Percentiles rank a stretch among this genome's conserved stretches.
phyloP scores from a whole-genome alignment of 1,284 basidiomycete species.

The Rhodotorula sp. region DNA sequence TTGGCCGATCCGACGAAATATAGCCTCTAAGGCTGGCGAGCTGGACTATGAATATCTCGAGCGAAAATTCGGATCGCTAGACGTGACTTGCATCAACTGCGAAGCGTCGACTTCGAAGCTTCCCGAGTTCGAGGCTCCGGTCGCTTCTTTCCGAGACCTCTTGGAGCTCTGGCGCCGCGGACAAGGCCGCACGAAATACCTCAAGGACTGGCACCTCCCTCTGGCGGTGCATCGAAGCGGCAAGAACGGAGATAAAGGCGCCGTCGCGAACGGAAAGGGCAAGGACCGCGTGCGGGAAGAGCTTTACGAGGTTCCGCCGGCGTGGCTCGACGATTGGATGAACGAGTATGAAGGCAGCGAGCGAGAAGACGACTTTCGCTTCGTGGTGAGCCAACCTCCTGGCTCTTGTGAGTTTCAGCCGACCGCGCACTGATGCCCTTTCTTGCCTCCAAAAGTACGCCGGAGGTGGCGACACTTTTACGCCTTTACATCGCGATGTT shows the following conservation, averaged over 20 bases:
- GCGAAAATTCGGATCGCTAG: constrained; percentile 14
- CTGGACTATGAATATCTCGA: constrained; percentile 11
- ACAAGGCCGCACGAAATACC: constrained; percentile 50
- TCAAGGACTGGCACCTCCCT: constrained; percentile 61
- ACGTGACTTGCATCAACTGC: constrained; percentile 22
- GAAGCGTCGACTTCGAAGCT: neutral
- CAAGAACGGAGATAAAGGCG: neutral
- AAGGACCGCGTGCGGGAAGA: constrained; percentile 26
- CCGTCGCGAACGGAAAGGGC: neutral
- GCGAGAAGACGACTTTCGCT: constrained; percentile 46
- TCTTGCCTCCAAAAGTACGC: constrained; percentile 47
- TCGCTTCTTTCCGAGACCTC: constrained; percentile 48
- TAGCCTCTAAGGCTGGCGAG: neutral
- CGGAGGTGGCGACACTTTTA: constrained; percentile 53
- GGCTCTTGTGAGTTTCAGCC: neutral
- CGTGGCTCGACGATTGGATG: constrained; percentile 59
- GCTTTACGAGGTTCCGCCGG: constrained; percentile 53
- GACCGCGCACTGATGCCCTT: constrained; percentile 1
- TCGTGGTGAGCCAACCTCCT: constrained; percentile 34
- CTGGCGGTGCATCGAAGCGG: neutral
- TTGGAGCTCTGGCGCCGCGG: constrained; percentile 50
- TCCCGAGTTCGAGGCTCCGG: neutral
- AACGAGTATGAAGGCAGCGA: constrained; percentile 46
- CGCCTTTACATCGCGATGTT: constrained; percentile 56
- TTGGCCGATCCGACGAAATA: constrained; percentile 6